phyloP scores from a whole-genome alignment of 129 eudicot species.

The Oenanthe sinensis region DNA sequence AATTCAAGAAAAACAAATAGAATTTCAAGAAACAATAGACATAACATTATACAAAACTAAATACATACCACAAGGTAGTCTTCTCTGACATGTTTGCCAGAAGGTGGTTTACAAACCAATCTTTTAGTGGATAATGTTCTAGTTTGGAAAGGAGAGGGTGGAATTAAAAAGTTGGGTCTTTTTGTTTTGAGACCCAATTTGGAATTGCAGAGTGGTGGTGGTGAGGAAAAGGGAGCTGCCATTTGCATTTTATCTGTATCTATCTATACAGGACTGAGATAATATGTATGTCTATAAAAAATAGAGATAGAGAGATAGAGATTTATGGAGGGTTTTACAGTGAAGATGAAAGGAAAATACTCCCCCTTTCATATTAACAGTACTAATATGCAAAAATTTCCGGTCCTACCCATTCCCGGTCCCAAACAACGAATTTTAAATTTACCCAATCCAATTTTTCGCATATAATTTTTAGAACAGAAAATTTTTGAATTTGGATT shows the following conservation, averaged over 20 bases:
- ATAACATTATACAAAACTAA: no score
- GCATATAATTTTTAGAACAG: no score
- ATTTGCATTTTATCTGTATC: conserved; percentile 23
- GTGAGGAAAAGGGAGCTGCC: conserved; percentile 17
- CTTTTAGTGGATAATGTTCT: conserved; percentile 29
- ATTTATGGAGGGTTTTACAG: conserved; percentile 16
- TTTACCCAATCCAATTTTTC: no score
- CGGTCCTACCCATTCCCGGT: no score
- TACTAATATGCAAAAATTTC: no score
- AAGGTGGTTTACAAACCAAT: conserved; percentile 50
- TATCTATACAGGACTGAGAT: neutral
- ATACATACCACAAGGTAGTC: conserved; percentile 86
- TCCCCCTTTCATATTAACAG: no score
- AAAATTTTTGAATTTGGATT: no score
- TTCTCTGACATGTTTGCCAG: conserved; percentile 63
- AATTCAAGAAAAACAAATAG: neutral
- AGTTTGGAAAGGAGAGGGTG: conserved; percentile 15
- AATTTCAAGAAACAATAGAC: no score
- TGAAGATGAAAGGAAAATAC: neutral
- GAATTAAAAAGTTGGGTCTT: conserved; percentile 17
- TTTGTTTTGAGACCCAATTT: conserved; percentile 13
- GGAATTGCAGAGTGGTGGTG: conserved; percentile 13
- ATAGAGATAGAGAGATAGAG: neutral
- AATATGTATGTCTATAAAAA: neutral
- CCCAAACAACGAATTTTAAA: no score